phyloP scores from a whole-genome alignment of 2,329 filamentous ascomycete genomes.

The Hypoxylon sp. region DNA sequence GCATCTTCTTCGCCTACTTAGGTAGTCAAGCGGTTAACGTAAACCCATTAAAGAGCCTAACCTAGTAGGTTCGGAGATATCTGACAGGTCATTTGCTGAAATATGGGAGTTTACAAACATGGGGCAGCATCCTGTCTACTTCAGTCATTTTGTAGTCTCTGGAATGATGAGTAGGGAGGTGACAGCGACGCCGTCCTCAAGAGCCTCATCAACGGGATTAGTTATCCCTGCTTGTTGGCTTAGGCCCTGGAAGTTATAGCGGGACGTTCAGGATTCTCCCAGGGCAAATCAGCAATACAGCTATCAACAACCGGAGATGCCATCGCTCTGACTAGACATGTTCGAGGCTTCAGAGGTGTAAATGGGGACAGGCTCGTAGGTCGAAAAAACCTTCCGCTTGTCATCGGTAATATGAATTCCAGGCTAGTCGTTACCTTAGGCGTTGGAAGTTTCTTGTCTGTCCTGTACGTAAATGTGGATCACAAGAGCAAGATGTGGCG shows the following conservation, averaged over 20 bases:
- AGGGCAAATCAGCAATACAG: slow-evolving; percentile 17
- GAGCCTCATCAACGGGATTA: slow-evolving; percentile 33
- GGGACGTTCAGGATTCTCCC: slow-evolving; percentile 19
- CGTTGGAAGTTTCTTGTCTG: neutral
- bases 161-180: slow-evolving; percentile 36
- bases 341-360: slow-evolving; percentile 37
- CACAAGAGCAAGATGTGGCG: too few species aligned
- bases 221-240: slow-evolving; percentile 30
- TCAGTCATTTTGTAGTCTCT: slow-evolving; percentile 24
- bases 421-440: slow-evolving; percentile 11
- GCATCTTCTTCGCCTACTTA: too few species aligned
- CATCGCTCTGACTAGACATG: slow-evolving; percentile 20
- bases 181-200: slow-evolving; percentile 22
- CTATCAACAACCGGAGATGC: slow-evolving; percentile 13
- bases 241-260: slow-evolving; percentile 35
- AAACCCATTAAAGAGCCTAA: too few species aligned
- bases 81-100: too few species aligned
- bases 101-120: too few species aligned
- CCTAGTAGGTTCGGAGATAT: too few species aligned
- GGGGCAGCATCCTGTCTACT: slow-evolving; percentile 18
- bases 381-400: slow-evolving; percentile 29
- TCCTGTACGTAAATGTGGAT: slow-evolving; percentile 18
- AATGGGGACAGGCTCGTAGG: slow-evolving; percentile 31
- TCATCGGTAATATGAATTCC: slow-evolving; percentile 22
- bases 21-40: too few species aligned